Evolutionary conservation across 1,284 basidiomycete genomes (phyloP).

Genomic region (Sporisorium sorghi): DNA sequence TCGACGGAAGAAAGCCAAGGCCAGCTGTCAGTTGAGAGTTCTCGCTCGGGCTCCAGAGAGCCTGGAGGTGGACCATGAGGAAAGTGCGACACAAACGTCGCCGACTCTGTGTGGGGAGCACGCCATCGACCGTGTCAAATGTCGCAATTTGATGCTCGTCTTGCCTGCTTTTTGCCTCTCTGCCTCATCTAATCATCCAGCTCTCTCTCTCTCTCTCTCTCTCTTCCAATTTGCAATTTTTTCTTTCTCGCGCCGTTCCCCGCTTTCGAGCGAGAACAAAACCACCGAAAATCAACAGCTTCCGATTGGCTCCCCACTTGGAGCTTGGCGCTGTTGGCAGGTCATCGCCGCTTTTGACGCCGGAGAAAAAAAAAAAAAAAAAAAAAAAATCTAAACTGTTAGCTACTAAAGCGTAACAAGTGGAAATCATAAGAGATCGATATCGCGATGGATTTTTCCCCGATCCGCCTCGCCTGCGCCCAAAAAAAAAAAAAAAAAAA

Average conservation of each 20-base stretch:
- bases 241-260: neutral
- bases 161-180: conserved; percentile 23
- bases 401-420: neutral
- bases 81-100: too few relatives aligned
- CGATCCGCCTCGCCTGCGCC: conserved; percentile 1
- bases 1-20: conserved; percentile 8
- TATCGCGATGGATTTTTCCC: neutral
- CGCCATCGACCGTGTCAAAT: conserved; percentile 30
- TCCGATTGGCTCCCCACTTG: conserved; percentile 22
- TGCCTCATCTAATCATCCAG: conserved; percentile 25
- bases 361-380: too few relatives aligned
- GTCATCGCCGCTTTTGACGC: neutral
- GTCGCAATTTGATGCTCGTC: conserved; percentile 28
- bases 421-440: too few relatives aligned
- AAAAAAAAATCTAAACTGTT: too few relatives aligned
- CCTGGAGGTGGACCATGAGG: too few relatives aligned
- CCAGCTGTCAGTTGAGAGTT: too few relatives aligned
- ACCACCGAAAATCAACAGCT: conserved; percentile 17
- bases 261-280: neutral
- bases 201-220: too few relatives aligned
- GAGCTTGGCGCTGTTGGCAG: neutral
- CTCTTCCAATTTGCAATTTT: conserved; percentile 1
- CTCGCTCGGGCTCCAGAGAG: conserved; percentile 33
- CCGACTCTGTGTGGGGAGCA: conserved; percentile 30
- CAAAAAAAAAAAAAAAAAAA: too few relatives aligned